These are phyloP conservation scores for Hypoxylon cercidicola DNA, from an alignment of 495 filamentous ascomycete genomes.

Conservation along the genomic window DNA sequence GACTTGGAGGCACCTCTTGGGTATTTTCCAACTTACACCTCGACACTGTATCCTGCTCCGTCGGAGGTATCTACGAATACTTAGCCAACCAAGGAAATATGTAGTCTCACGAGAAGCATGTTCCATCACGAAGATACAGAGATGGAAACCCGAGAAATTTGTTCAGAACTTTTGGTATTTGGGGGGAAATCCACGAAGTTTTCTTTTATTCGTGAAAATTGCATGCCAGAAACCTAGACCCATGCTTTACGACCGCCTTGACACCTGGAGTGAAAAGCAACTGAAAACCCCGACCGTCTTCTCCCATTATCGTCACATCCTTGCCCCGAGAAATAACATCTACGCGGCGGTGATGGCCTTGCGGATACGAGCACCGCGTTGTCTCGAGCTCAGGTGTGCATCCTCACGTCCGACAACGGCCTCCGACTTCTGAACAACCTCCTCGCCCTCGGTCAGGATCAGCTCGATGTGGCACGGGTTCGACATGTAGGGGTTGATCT, in stretches of 20 bases:
- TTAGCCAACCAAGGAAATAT: no score
- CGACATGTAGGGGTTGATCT: conserved; percentile 99
- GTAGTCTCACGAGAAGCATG: not conserved
- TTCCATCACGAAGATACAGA: not conserved
- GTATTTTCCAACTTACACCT: no score
- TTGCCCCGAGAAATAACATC: conserved; percentile 29
- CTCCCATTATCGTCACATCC: conserved; percentile 43
- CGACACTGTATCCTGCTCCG: no score
- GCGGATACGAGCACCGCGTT: conserved; percentile 84
- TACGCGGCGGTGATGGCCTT: conserved; percentile 84
- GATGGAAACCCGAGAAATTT: not conserved
- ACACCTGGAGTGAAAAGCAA: conserved; percentile 52
- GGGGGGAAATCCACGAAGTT: conserved; percentile 47
- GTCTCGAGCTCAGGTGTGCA: conserved; percentile 79
- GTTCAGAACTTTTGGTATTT: conserved; percentile 46
- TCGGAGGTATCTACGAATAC: no score
- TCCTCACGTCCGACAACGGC: conserved; percentile 68
- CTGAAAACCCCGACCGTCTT: conserved; percentile 39
- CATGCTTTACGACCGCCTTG: conserved; percentile 53
- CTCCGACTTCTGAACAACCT: conserved; percentile 87
- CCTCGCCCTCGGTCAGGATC: conserved; percentile 96
- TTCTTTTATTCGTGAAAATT: conserved; percentile 47
- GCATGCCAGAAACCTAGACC: conserved; percentile 53
- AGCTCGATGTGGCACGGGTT: conserved; percentile 99
- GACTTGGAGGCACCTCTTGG: no score